Evolutionary conservation across 2,329 filamentous ascomycete species (phyloP), one percentile per base, ranked within the genome.

Genomic region (Leptosphaerulina australis): DNA sequence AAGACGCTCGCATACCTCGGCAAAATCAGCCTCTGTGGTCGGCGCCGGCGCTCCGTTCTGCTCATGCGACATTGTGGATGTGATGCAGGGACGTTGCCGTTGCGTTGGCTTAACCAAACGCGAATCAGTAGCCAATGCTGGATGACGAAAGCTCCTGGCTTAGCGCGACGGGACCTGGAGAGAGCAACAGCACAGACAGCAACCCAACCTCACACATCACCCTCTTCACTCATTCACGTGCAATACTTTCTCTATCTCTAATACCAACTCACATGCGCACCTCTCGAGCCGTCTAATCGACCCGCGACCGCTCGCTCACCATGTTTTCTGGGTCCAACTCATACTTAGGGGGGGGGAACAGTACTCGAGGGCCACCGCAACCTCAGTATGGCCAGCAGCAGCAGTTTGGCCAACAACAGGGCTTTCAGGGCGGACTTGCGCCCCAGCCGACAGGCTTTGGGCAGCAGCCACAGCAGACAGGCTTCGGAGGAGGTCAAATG

Each of bases 241-340:
- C 60, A 38, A 21, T 45, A 44, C 55, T 44, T 49, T 53, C 24
- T 53, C 43, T 40, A 48, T 46, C 55, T 38, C 24, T 53, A 45
- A 35, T 48, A 45, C 24, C 45, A 45, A 18, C 48, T 37, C 56
- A 57, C 55, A 67, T 68, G 63, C 58, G 60, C 54, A 52, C 48
- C 51, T 55, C 47, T 20, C 31, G 31, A 46, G 29, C 47, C 41
- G 44, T 44, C 40, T 45, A 52, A 54, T 54, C 56, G 49, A 58
- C 56, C 48, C 56, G 60, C 60, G 62, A 58, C 21, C 51, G 34
- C 53, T 55, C 56, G 57, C 54, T 52, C 65, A 70, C 68, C 76
- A 97, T 97, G 93, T 97, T 90, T 78, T 94, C 91, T 61, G 90
- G 88, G 73, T 89, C 90, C 61, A 95, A 89, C 79, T 87, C 89